Evolutionary conservation across 2,329 filamentous ascomycete genomes (phyloP).

Genomic region (Aureobasidium melanogenum): DNA sequence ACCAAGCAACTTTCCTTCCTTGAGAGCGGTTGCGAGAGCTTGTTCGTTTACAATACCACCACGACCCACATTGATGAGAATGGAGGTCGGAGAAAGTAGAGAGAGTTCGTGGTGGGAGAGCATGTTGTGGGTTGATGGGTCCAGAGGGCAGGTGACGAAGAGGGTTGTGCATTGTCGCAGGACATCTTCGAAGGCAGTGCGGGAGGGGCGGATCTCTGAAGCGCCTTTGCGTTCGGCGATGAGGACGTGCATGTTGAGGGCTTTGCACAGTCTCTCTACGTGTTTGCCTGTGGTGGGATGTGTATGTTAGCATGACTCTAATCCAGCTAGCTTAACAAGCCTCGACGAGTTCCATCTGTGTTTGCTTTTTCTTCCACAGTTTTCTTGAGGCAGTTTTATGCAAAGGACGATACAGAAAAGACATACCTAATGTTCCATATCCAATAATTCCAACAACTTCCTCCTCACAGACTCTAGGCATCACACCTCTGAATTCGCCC

Average conservation of each 20-base stretch:
- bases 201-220: slow-evolving; percentile 20
- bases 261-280: slow-evolving; percentile 36
- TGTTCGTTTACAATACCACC: slow-evolving; percentile 44
- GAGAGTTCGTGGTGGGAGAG: slow-evolving; percentile 30
- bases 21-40: slow-evolving; percentile 38
- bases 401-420: slow-evolving; percentile 9
- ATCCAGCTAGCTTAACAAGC: neutral
- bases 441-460: slow-evolving; percentile 43
- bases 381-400: neutral
- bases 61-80: slow-evolving; percentile 41
- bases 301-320: neutral
- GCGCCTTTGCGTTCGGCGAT: slow-evolving; percentile 39
- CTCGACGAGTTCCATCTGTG: neutral
- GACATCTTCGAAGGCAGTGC: slow-evolving; percentile 30
- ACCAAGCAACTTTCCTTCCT: slow-evolving; percentile 37
- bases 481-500: slow-evolving; percentile 22
- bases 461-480: slow-evolving; percentile 37
- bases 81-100: slow-evolving; percentile 35
- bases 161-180: slow-evolving; percentile 30
- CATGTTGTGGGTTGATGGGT: slow-evolving; percentile 20
- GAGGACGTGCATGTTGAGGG: slow-evolving; percentile 41
- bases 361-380: neutral
- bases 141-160: slow-evolving; percentile 24
- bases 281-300: slow-evolving; percentile 25
- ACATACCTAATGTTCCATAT: slow-evolving; percentile 38